These are phyloP conservation scores for Cardamine chenopodiifolia DNA, from an alignment of 345 rosid species.

Conservation along the genomic window DNA sequence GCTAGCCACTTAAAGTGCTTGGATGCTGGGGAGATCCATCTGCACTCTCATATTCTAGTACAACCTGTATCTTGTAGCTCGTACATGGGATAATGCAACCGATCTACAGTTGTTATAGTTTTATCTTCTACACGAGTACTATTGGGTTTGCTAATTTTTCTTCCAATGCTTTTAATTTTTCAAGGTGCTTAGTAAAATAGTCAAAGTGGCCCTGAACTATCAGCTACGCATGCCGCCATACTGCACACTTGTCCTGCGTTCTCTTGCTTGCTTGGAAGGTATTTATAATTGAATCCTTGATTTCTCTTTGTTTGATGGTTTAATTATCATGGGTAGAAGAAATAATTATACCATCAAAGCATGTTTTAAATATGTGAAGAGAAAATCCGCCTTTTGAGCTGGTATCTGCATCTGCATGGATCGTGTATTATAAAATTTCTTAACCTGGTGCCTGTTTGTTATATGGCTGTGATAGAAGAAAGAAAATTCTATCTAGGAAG, in stretches of 20 bases:
- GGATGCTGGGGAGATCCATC: neutral
- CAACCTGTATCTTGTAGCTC: neutral
- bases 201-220: slow-evolving; percentile 86
- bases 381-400: slow-evolving; percentile 14
- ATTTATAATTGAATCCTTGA: slow-evolving; percentile 32
- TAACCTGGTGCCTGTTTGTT: neutral
- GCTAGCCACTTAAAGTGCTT: neutral
- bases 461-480: neutral
- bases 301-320: slow-evolving; percentile 22
- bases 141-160: neutral
- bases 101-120: neutral
- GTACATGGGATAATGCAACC: neutral
- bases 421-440: neutral
- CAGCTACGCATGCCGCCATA: slow-evolving; percentile 97
- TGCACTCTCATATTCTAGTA: neutral
- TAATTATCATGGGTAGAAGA: slow-evolving; percentile 3
- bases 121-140: slow-evolving; percentile 9
- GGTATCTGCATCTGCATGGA: slow-evolving; percentile 16
- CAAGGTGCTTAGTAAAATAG: slow-evolving; percentile 83
- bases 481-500: slow-evolving; percentile 5
- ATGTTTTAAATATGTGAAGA: neutral
- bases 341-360: neutral
- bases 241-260: slow-evolving; percentile 89
- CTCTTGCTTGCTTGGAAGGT: slow-evolving; percentile 98
- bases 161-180: slow-evolving; percentile 22